phyloP scores from a whole-genome alignment of 345 rosid species.

The Lumnitzera littorea region DNA sequence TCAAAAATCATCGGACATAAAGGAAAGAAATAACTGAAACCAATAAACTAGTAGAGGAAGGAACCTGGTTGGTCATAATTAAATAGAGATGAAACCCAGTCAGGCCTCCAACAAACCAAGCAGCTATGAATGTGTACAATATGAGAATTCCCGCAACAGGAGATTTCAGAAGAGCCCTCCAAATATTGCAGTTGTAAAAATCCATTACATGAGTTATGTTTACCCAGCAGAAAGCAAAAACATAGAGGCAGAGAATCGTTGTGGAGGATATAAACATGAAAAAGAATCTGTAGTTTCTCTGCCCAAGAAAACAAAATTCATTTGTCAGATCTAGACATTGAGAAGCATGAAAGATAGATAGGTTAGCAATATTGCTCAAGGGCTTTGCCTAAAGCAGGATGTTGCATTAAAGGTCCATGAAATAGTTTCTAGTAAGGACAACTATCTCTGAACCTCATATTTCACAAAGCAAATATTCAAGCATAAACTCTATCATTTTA shows the following conservation, averaged over 20 bases:
- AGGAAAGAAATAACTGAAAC: background rate
- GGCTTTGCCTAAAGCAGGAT: too few species aligned
- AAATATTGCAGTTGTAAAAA: slow-evolving; percentile 31
- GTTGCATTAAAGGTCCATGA: too few species aligned
- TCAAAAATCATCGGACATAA: background rate
- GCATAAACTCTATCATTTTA: too few species aligned
- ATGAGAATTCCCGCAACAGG: slow-evolving; percentile 74
- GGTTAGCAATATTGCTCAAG: too few species aligned
- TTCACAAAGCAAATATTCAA: too few species aligned
- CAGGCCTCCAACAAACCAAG: slow-evolving; percentile 95
- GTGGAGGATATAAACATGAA: slow-evolving; percentile 92
- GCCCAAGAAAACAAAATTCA: slow-evolving; percentile 5
- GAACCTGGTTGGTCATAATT: slow-evolving; percentile 74
- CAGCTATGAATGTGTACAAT: slow-evolving; percentile 54
- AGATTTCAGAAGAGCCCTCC: slow-evolving; percentile 62
- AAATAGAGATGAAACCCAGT: slow-evolving; percentile 80
- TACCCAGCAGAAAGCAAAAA: slow-evolving; percentile 71
- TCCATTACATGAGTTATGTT: slow-evolving; percentile 58
- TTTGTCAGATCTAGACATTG: too few species aligned
- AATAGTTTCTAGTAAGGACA: too few species aligned
- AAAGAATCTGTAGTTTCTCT: slow-evolving; percentile 94
- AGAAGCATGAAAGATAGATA: too few species aligned
- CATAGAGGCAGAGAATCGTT: slow-evolving; percentile 73
- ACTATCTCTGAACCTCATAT: too few species aligned
- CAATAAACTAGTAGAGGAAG: slow-evolving; percentile 1